Base-by-base conservation (phyloP, 805 yeast genomes). In the Cyberlindnera lachancei region DNA sequence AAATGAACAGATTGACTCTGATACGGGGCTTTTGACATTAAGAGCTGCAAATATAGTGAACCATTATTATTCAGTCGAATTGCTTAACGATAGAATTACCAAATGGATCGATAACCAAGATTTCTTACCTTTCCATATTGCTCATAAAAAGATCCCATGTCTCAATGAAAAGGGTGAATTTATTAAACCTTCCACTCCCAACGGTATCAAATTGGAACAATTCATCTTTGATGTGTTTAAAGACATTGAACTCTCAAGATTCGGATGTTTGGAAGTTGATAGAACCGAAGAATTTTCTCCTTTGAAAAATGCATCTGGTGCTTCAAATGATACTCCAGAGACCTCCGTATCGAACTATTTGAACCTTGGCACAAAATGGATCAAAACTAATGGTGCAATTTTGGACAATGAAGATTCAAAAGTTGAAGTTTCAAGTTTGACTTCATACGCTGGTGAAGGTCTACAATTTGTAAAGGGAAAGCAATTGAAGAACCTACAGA, bases 11-110 rank as follows among this genome's bases (percentile, higher is more conserved):
- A 59, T 59, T 18, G 92, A 81, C 41, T 36, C 40, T n/a, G n/a
- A n/a, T n/a, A 55, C 67, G 17, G 81, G 78, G 13, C 64, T 79
- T 39, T 67, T 92, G 37, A 71, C 71, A 42, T 71, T 86, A 46
- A 73, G 97, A 46, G 96, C 97, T 4, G 99, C 96, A 17, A 92
- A 92, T 59, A 92, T 92, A 42, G 99, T 92, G 34, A 92, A 92
- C 56, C 98, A 92, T 59, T 92, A 88, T 59, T 92, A 90, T 59
- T 79, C 88, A 4, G 84, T 84, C 28, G 79, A 71, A n/a, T 72
- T 87, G 48, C 63, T 92, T 48, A 56, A 60, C 18, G 43, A 60
- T 20, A 64, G 65, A 59, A 65, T 87, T 38, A 79, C 81, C 5
- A 52, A 63, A 18, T 88, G 96, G 96, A 70, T 75, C 42, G 55